phyloP scores from a whole-genome alignment of 2,329 filamentous ascomycete genomes.

The Botrytis pseudocinerea region DNA sequence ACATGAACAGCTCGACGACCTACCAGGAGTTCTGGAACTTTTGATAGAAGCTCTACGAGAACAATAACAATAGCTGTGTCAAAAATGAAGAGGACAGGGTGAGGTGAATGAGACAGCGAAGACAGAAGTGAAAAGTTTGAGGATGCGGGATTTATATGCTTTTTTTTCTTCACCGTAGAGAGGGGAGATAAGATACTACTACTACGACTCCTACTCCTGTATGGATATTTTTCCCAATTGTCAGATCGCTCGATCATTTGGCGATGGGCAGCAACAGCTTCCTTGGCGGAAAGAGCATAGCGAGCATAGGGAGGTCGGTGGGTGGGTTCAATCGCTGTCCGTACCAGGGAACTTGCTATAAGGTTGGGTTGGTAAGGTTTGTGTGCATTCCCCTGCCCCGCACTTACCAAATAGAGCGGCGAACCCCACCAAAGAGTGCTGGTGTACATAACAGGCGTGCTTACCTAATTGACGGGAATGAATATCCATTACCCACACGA shows the following conservation, averaged over 20 bases:
- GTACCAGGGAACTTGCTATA: too few species aligned
- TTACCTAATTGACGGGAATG: background rate
- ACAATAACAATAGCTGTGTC: background rate
- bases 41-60: background rate
- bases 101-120: background rate
- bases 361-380: background rate
- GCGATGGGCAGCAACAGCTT: slow-evolving; percentile 14
- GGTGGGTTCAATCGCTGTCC: background rate
- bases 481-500: background rate
- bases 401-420: background rate
- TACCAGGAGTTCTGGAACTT: slow-evolving; percentile 5
- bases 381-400: slow-evolving; percentile 25
- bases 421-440: background rate
- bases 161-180: background rate
- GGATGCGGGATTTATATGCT: background rate
- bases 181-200: background rate
- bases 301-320: background rate
- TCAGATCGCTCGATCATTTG: slow-evolving; percentile 15
- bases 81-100: too few species aligned
- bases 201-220: background rate
- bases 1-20: background rate
- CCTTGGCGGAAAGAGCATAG: slow-evolving; percentile 10
- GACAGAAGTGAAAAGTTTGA: background rate
- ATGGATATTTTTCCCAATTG: background rate
- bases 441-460: background rate